A percentile compares a stretch with the other conserved stretches of the same genome.
Evolutionary conservation across 768 basidiomycete genomes (phyloP).

Genomic region (Auriscalpium orientale): DNA sequence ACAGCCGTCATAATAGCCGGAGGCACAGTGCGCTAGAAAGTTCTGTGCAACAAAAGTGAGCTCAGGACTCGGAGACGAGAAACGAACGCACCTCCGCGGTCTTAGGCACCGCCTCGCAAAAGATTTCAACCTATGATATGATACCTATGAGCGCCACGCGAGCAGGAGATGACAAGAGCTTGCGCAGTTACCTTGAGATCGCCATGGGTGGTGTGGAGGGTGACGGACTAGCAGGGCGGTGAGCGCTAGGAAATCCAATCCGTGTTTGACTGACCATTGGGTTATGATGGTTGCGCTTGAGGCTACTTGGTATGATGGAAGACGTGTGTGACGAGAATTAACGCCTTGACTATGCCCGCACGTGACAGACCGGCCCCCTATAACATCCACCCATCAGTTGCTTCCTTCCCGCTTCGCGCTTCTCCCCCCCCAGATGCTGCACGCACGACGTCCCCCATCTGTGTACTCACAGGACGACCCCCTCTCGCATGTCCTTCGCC

Average conservation of each 20-base stretch:
- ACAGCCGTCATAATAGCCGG: slow-evolving; percentile 76
- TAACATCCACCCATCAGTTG: slow-evolving; percentile 10
- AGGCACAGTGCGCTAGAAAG: slow-evolving; percentile 90
- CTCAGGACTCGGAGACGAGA: slow-evolving; percentile 1
- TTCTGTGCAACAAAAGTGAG: slow-evolving; percentile 45
- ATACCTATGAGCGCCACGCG: neutral
- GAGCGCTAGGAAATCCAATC: neutral
- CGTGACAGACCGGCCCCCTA: slow-evolving; percentile 16
- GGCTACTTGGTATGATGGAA: no score
- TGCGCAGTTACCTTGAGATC: slow-evolving; percentile 72
- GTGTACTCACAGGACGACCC: slow-evolving; percentile 68
- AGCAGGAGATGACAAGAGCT: neutral
- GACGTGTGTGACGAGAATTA: no score
- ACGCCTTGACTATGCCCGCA: neutral
- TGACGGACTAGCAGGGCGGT: slow-evolving; percentile 64
- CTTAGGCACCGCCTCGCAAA: slow-evolving; percentile 95
- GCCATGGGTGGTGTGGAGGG: slow-evolving; percentile 88
- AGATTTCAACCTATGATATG: slow-evolving; percentile 73
- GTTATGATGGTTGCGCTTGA: slow-evolving; percentile 15
- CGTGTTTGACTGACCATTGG: slow-evolving; percentile 4
- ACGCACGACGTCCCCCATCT: slow-evolving; percentile 57
- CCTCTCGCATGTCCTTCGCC: slow-evolving; percentile 56
- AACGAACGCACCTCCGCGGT: slow-evolving; percentile 68
- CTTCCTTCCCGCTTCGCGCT: slow-evolving; percentile 6
- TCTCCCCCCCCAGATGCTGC: slow-evolving; percentile 27